phyloP scores from a whole-genome alignment of 2,329 filamentous ascomycete genomes.

The Fusarium veterinarium region DNA sequence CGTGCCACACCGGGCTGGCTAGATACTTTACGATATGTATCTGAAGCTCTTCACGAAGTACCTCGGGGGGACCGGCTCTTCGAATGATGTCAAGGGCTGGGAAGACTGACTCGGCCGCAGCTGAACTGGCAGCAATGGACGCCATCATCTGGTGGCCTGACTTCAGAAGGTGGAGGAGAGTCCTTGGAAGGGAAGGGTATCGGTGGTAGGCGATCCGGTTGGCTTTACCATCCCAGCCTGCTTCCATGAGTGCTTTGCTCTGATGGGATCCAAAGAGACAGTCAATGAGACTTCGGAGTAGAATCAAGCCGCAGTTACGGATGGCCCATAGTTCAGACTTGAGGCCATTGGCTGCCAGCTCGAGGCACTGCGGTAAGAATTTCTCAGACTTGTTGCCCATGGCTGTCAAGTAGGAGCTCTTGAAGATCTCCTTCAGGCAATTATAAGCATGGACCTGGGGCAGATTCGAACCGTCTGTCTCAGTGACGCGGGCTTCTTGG shows the following conservation, averaged over 20 bases:
- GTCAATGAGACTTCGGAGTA: slow-evolving; percentile 88
- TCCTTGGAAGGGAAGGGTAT: slow-evolving; percentile 72
- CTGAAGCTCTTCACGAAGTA: slow-evolving; percentile 66
- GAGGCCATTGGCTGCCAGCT: slow-evolving; percentile 83
- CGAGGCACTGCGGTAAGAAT: slow-evolving; percentile 78
- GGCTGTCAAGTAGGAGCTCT: slow-evolving; percentile 79
- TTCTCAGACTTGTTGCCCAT: slow-evolving; percentile 78
- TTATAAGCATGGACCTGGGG: slow-evolving; percentile 97
- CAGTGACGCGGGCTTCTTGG: slow-evolving; percentile 62
- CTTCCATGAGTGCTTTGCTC: slow-evolving; percentile 71
- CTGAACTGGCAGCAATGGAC: slow-evolving; percentile 48
- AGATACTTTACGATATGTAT: slow-evolving; percentile 71
- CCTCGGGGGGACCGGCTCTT: slow-evolving; percentile 73
- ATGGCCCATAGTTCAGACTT: slow-evolving; percentile 91
- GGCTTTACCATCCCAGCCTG: slow-evolving; percentile 72
- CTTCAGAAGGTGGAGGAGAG: slow-evolving; percentile 72
- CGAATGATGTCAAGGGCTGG: slow-evolving; percentile 85
- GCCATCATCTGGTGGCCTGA: slow-evolving; percentile 60
- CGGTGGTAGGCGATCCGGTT: slow-evolving; percentile 76
- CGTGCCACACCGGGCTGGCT: slow-evolving; percentile 79
- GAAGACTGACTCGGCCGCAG: slow-evolving; percentile 77
- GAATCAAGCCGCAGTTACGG: slow-evolving; percentile 89
- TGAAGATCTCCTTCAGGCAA: slow-evolving; percentile 91
- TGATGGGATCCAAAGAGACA: slow-evolving; percentile 80
- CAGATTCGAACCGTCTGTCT: slow-evolving; percentile 74